Percentiles rank a stretch among this genome's conserved stretches.
These are phyloP conservation scores for Ustanciosporium gigantosporum DNA, from an alignment of 1,284 basidiomycete genomes.

Conservation along the genomic window DNA sequence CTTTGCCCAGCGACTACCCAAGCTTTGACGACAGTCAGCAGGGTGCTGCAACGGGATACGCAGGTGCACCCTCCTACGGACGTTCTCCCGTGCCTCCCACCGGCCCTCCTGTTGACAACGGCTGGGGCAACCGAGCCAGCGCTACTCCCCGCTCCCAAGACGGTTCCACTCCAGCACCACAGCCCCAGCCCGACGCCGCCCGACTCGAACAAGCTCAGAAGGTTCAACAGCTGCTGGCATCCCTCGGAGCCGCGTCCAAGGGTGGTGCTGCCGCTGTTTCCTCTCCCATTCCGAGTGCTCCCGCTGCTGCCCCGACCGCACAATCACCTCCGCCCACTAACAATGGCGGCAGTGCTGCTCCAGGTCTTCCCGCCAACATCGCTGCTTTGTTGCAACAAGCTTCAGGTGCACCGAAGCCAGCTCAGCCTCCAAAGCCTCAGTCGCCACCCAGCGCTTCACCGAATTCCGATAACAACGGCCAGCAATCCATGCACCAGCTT, in stretches of 20 bases:
- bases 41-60: background rate
- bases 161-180: constrained; percentile 2
- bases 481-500: constrained; percentile 37
- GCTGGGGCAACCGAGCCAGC: constrained; percentile 30
- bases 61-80: constrained; percentile 12
- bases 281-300: constrained; percentile 10
- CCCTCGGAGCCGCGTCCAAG: constrained; percentile 36
- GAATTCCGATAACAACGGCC: constrained; percentile 17
- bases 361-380: constrained; percentile 37
- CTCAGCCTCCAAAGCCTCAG: constrained; percentile 30
- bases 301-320: constrained; percentile 12
- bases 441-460: constrained; percentile 9
- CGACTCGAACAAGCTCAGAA: constrained; percentile 60
- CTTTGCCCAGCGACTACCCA: constrained; percentile 15
- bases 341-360: constrained; percentile 1
- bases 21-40: constrained; percentile 1
- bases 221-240: constrained; percentile 59
- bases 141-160: constrained; percentile 7
- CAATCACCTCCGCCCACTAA: constrained; percentile 1
- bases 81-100: constrained; percentile 23
- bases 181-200: constrained; percentile 13
- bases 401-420: constrained; percentile 28
- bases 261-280: constrained; percentile 6
- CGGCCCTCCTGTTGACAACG: constrained; percentile 28
- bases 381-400: constrained; percentile 39